phyloP scores from a whole-genome alignment of 148 eudicot species.

The Silene uniflora region DNA sequence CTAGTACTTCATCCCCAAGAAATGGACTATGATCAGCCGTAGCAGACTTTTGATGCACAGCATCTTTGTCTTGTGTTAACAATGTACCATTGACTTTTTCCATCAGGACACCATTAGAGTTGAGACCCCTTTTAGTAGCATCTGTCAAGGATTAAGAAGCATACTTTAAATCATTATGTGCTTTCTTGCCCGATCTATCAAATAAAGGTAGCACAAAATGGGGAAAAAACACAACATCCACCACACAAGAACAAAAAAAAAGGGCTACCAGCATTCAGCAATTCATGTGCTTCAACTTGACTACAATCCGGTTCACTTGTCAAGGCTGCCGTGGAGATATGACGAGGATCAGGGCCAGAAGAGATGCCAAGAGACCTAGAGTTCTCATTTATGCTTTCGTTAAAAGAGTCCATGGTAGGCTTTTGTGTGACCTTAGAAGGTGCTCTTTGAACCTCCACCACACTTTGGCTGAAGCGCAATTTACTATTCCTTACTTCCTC shows the following conservation, averaged over 20 bases:
- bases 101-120: constrained; percentile 22
- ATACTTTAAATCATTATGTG: constrained; percentile 13
- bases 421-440: constrained; percentile 4
- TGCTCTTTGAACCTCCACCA: constrained; percentile 21
- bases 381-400: constrained; percentile 15
- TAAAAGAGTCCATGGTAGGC: constrained; percentile 15
- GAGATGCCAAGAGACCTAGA: constrained; percentile 3
- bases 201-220: constrained; percentile 8
- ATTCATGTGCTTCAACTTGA: constrained; percentile 15
- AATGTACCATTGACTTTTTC: constrained; percentile 12
- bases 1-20: constrained; percentile 21
- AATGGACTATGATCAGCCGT: constrained; percentile 7
- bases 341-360: background rate
- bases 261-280: constrained; percentile 16
- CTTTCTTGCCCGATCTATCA: constrained; percentile 1
- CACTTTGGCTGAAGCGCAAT: constrained; percentile 6
- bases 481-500: constrained; percentile 14
- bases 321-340: constrained; percentile 10
- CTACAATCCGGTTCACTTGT: constrained; percentile 11
- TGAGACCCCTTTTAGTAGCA: constrained; percentile 17
- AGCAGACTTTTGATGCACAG: constrained; percentile 11
- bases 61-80: constrained; percentile 8
- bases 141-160: constrained; percentile 24
- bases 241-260: constrained; percentile 2
- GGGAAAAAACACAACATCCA: constrained; percentile 3